Evolutionary conservation across 106 monocot species (phyloP).

Genomic region (Phalaenopsis aphrodite): DNA sequence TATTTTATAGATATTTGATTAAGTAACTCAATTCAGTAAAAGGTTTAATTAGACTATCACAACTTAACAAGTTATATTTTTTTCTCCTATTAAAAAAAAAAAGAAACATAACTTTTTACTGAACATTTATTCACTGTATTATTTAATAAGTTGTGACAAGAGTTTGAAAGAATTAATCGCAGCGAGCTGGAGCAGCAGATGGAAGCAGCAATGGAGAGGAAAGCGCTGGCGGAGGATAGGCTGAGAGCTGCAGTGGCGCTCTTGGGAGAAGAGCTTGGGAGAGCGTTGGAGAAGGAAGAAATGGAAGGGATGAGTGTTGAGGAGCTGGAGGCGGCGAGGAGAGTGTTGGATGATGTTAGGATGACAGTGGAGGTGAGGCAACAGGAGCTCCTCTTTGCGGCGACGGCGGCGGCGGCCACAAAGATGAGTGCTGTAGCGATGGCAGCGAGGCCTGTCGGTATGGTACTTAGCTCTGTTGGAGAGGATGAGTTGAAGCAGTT

Average conservation of each 20-base stretch:
- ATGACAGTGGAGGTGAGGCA: neutral
- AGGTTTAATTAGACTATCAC: too few relatives aligned
- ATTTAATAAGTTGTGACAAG: too few relatives aligned
- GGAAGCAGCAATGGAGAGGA: neutral
- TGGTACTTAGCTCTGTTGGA: neutral
- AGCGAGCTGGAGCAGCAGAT: neutral
- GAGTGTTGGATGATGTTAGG: neutral
- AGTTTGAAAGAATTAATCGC: neutral
- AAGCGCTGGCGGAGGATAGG: neutral
- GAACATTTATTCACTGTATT: too few relatives aligned
- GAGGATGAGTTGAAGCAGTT: neutral
- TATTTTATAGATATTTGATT: too few relatives aligned
- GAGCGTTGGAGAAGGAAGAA: slow-evolving; percentile 6
- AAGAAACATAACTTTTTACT: too few relatives aligned
- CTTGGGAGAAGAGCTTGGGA: neutral
- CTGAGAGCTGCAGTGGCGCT: neutral
- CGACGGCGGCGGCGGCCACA: too few relatives aligned
- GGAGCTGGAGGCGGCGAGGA: neutral
- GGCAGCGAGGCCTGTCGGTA: neutral
- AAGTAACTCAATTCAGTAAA: too few relatives aligned
- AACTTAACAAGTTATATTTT: too few relatives aligned
- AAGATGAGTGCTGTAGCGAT: too few relatives aligned
- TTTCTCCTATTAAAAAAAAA: too few relatives aligned
- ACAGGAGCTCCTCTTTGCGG: neutral
- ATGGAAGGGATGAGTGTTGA: neutral